Conservation (phyloP, 345 rosid genomes). For the Turnera subulata region DNA sequence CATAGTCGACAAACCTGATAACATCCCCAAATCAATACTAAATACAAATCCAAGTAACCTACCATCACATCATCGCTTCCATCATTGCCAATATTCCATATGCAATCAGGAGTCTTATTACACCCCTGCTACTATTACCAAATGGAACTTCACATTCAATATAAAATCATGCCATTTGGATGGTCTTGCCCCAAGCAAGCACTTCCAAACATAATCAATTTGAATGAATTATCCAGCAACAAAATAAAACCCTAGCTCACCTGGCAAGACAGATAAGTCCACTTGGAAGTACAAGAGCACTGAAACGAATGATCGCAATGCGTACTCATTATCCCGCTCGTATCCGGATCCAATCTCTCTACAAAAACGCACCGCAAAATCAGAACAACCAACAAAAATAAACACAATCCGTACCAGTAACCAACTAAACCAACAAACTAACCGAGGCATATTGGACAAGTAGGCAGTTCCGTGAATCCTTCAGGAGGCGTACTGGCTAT, state of each 20-base stretch:
- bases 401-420: background rate
- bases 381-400: background rate
- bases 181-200: no score
- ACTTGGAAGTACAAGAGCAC: constrained; percentile 85
- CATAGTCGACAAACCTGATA: constrained; percentile 79
- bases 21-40: background rate
- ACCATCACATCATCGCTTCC: background rate
- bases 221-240: background rate
- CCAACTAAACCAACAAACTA: constrained; percentile 10
- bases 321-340: constrained; percentile 78
- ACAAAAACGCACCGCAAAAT: constrained; percentile 4
- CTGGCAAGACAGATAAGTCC: constrained; percentile 93
- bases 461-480: constrained; percentile 77
- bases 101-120: no score
- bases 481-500: constrained; percentile 58
- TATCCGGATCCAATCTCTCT: constrained; percentile 94
- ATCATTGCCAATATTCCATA: background rate
- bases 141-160: background rate
- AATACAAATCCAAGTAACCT: background rate
- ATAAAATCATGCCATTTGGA: background rate
- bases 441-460: constrained; percentile 94
- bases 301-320: constrained; percentile 95
- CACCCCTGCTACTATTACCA: background rate
- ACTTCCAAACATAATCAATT: constrained; percentile 2
- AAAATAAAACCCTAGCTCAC: constrained; percentile 36